Evolutionary conservation across 2,329 filamentous ascomycete genomes (phyloP).

Genomic region (Laburnicola sp.): DNA sequence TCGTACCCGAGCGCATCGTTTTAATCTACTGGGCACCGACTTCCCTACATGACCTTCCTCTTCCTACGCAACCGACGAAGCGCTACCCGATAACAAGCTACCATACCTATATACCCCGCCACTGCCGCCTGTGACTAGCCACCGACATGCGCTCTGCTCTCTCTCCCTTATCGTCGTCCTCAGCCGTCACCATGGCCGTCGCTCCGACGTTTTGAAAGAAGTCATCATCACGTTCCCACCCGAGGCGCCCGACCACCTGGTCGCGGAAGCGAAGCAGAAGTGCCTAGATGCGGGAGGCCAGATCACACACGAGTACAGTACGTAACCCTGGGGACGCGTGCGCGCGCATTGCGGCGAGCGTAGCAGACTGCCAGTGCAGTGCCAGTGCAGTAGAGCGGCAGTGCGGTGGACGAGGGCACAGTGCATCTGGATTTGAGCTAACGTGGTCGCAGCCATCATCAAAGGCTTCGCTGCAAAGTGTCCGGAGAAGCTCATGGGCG

Average conservation of each 20-base stretch:
- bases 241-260: conserved; percentile 66
- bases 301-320: conserved; percentile 76
- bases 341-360: not conserved
- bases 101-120: not conserved
- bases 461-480: conserved; percentile 80
- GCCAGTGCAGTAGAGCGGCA: too few relatives aligned
- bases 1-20: not conserved
- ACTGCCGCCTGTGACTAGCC: conserved; percentile 1
- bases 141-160: conserved; percentile 67
- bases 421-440: conserved; percentile 2
- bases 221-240: conserved; percentile 79
- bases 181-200: conserved; percentile 62
- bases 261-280: conserved; percentile 71
- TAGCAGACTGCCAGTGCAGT: too few relatives aligned
- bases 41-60: conserved; percentile 7
- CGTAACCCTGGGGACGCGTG: conserved; percentile 2
- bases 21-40: not conserved
- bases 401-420: too few relatives aligned
- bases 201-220: conserved; percentile 62
- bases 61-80: not conserved
- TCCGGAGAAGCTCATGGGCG: conserved; percentile 68
- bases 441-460: conserved; percentile 30
- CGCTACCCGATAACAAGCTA: not conserved
- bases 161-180: conserved; percentile 61
- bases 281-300: conserved; percentile 65